Percentiles rank a stretch among this genome's conserved stretches.
Conservation (phyloP, 345 rosid species). For the Populus davidiana region DNA sequence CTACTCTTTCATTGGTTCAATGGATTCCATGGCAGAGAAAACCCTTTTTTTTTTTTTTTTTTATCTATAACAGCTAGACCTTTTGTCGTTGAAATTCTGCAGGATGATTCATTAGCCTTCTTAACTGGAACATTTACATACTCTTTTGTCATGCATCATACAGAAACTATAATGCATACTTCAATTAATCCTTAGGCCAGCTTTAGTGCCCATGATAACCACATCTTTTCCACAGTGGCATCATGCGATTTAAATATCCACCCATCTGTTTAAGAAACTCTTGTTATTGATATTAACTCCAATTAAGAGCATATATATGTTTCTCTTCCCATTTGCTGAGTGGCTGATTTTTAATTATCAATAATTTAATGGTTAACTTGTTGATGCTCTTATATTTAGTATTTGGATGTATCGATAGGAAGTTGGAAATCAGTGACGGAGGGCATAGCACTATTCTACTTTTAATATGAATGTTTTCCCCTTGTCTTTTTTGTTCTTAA, state of each 20-base stretch:
- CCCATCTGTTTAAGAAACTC: neutral
- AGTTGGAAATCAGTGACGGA: no score
- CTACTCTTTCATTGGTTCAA: neutral
- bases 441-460: no score
- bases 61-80: neutral
- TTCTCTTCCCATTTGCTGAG: neutral
- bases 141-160: neutral
- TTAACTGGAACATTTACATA: neutral
- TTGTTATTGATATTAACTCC: neutral
- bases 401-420: neutral
- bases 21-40: neutral
- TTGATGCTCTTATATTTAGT: neutral
- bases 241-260: neutral
- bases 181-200: neutral
- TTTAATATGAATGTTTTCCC: neutral
- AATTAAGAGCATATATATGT: neutral
- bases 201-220: neutral
- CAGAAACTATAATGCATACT: neutral
- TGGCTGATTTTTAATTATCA: neutral
- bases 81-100: neutral
- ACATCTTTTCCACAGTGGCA: neutral
- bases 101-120: neutral
- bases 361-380: neutral
- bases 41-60: no score
- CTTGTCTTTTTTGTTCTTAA: neutral